Evolutionary conservation across 2,329 filamentous ascomycete genomes (phyloP).

Genomic region (Phialophora tarda): DNA sequence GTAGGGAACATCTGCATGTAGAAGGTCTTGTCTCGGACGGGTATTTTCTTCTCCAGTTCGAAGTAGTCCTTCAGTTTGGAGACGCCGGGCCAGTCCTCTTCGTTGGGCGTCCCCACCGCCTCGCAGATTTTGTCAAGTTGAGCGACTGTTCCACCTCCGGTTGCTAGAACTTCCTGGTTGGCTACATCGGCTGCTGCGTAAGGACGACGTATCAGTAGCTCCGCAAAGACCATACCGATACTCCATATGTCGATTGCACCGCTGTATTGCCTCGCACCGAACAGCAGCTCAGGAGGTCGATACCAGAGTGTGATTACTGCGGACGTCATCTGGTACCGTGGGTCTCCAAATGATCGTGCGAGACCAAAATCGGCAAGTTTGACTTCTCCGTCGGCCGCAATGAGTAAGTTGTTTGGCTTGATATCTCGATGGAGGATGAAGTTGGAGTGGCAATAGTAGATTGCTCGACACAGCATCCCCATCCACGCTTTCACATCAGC

Average conservation of each 20-base stretch:
- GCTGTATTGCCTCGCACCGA: slow-evolving; percentile 85
- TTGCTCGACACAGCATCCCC: slow-evolving; percentile 89
- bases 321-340: slow-evolving; percentile 84
- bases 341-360: slow-evolving; percentile 86
- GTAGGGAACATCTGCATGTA: slow-evolving; percentile 80
- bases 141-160: slow-evolving; percentile 59
- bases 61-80: slow-evolving; percentile 79
- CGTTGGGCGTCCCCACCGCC: slow-evolving; percentile 85
- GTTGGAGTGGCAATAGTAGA: slow-evolving; percentile 97
- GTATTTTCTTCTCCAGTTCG: slow-evolving; percentile 63
- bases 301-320: slow-evolving; percentile 98
- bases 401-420: slow-evolving; percentile 97
- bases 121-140: slow-evolving; percentile 85
- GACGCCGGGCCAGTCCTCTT: slow-evolving; percentile 95
- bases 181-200: slow-evolving; percentile 85
- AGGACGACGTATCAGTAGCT: slow-evolving; percentile 80
- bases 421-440: slow-evolving; percentile 95
- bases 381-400: slow-evolving; percentile 88
- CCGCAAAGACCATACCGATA: slow-evolving; percentile 89
- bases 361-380: slow-evolving; percentile 98
- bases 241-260: slow-evolving; percentile 95
- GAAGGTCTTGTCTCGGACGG: slow-evolving; percentile 67
- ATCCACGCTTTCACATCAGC: slow-evolving; percentile 98
- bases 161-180: slow-evolving; percentile 37
- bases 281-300: slow-evolving; percentile 89